Base-by-base conservation (phyloP, 2,329 filamentous ascomycete genomes). In the Dactylellina parvicollis region DNA sequence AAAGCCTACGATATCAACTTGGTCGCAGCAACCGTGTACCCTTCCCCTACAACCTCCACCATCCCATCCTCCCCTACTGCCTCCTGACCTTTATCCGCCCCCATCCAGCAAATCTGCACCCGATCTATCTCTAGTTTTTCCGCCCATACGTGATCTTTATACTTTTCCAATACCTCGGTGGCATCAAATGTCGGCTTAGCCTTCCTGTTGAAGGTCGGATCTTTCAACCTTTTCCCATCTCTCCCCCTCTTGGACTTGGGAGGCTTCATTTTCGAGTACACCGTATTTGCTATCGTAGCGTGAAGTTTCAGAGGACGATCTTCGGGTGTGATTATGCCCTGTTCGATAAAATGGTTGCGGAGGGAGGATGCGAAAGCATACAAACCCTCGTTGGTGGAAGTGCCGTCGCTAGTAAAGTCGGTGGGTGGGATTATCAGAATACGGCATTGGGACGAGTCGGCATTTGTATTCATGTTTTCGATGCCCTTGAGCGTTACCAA, bases 241-340 rank as follows among this genome's bases (percentile, higher is more conserved):
- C 78, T 75, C 46, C 73, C 64, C 50, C 78, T 52, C 4, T 46
- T 56, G 5, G 24, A 20, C 8, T 55, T 79, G 2, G 80, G n/a
- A 2, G 16, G 9, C 10, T 66, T 66, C 16, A 34, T 80, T 78
- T 85, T 86, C 46, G 87, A 87, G 79, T 96, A 96, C 10, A 93
- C 87, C 0, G 92, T 96, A 80, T 97, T 96, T 56, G 95, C 82
- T 3, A 97, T 82, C 0, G 94, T 97, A n/a, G 92, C 92, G 79
- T 98, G 94, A 52, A 97, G 81, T n/a, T 91, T 85, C 73, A 97
- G 80, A 4, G 87, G 85, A 61, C 91, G 82, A 10, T 82, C 81
- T 24, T 91, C 88, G 0, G 83, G 81, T 0, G 83, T 79, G 78
- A 92, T 81, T 8, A 90, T 80, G 1, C 84, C 87, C 0, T 82